A percentile compares a stretch with the other conserved stretches of the same genome.
Conservation (phyloP, 441 rosid genomes). For the Arabidopsis hybrid region DNA sequence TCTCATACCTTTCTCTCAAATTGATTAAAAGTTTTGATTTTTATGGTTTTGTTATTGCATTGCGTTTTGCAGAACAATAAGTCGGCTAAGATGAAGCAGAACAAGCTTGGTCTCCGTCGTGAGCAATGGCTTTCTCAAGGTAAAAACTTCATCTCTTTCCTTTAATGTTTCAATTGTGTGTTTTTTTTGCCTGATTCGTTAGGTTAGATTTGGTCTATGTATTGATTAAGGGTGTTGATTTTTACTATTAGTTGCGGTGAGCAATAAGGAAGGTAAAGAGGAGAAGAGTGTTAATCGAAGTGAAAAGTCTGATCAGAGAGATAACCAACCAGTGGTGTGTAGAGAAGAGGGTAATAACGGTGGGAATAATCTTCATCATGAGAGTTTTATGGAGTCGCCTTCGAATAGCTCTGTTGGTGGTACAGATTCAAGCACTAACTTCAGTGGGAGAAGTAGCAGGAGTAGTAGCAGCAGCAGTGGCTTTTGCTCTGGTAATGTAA, state of each 20-base stretch:
- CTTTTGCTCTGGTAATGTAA: conserved; percentile 79
- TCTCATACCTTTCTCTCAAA: conserved; percentile 6
- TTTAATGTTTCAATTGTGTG: neutral
- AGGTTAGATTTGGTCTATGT: conserved; percentile 14
- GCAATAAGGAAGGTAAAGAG: conserved; percentile 59
- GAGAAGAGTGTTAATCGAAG: conserved; percentile 38
- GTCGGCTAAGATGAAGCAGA: conserved; percentile 90
- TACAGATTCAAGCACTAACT: conserved; percentile 54
- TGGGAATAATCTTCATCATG: conserved; percentile 51
- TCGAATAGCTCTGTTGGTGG: conserved; percentile 61
- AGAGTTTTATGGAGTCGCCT: conserved; percentile 68
- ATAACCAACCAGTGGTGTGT: conserved; percentile 28
- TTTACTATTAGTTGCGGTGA: conserved; percentile 52
- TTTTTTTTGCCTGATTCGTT: neutral
- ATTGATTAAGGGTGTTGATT: conserved; percentile 18
- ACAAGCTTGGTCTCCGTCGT: conserved; percentile 94
- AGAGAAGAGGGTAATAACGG: conserved; percentile 46
- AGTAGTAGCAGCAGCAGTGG: conserved; percentile 76
- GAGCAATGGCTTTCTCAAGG: conserved; percentile 99
- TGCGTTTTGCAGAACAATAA: conserved; percentile 63
- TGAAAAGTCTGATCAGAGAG: conserved; percentile 45
- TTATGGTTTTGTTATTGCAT: conserved; percentile 6
- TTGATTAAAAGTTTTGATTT: neutral
- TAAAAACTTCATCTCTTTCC: conserved; percentile 31
- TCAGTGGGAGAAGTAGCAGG: conserved; percentile 48